These are phyloP conservation scores for Chrysoporthe cubensis DNA, from an alignment of 2,329 filamentous ascomycete species.

Conservation along the genomic window DNA sequence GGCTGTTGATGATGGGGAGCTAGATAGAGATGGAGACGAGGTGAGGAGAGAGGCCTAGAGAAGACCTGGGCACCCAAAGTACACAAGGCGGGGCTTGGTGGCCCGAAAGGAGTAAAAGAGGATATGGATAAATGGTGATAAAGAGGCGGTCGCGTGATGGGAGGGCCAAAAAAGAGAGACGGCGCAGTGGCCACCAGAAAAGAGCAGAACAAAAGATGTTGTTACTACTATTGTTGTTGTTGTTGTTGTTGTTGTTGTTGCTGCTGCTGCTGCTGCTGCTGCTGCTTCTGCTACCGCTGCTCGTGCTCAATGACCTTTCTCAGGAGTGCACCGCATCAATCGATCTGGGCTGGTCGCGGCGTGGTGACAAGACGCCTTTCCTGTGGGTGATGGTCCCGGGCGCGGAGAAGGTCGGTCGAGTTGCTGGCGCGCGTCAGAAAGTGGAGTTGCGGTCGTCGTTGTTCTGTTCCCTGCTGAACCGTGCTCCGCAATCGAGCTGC, in stretches of 20 bases:
- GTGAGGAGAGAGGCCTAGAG: slow-evolving; percentile 5
- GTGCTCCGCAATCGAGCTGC: slow-evolving; percentile 23
- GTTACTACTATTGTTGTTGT: neutral
- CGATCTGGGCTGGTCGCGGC: neutral
- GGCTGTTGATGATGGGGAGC: slow-evolving; percentile 17
- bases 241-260: neutral
- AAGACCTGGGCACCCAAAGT: slow-evolving; percentile 6
- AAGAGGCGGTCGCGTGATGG: neutral
- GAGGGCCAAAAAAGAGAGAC: neutral
- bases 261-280: neutral
- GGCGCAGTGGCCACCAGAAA: slow-evolving; percentile 2
- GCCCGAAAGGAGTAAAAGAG: slow-evolving; percentile 6
- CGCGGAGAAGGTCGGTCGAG: slow-evolving; percentile 1
- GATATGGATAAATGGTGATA: neutral
- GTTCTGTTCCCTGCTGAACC: slow-evolving; percentile 1
- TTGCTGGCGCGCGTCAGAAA: slow-evolving; percentile 7
- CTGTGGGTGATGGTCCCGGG: slow-evolving; percentile 1
- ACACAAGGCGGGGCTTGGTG: slow-evolving; percentile 7
- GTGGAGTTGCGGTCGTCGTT: slow-evolving; percentile 18
- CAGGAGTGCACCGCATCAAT: neutral
- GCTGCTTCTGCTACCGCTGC: neutral
- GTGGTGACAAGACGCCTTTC: neutral
- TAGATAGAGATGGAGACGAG: slow-evolving; percentile 9
- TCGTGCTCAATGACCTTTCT: neutral
- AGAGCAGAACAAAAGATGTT: neutral